A percentile compares a stretch with the other conserved stretches of the same genome.
phyloP scores from a whole-genome alignment of 129 eudicot genomes.

The Chrysanthemum lavandulifolium region DNA sequence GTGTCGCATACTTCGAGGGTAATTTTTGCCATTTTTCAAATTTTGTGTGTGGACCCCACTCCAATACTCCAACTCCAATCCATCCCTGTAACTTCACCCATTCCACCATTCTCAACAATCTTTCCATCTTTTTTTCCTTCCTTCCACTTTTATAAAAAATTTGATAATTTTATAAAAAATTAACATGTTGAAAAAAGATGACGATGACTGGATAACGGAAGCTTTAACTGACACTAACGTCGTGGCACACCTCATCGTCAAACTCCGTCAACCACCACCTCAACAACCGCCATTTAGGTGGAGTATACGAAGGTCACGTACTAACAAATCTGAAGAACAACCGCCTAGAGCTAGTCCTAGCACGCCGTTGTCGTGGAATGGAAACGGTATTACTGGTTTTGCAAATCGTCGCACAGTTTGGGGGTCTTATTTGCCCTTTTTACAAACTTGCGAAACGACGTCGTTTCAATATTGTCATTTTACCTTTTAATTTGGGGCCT shows the following conservation, averaged over 20 bases:
- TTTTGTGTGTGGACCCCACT: constrained; percentile 27
- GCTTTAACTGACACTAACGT: constrained; percentile 35
- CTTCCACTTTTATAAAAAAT: not conserved
- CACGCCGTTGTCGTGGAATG: constrained; percentile 76
- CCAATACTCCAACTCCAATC: constrained; percentile 25
- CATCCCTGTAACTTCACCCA: constrained; percentile 34
- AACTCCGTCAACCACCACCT: constrained; percentile 26
- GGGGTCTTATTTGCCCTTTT: too few relatives aligned
- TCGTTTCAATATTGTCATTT: too few relatives aligned
- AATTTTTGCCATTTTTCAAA: too few relatives aligned
- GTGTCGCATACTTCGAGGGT: too few relatives aligned
- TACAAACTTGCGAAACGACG: too few relatives aligned
- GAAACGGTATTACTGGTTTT: constrained; percentile 37
- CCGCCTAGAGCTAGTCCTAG: constrained; percentile 55
- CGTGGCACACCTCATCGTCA: constrained; percentile 51
- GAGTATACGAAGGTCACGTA: constrained; percentile 61
- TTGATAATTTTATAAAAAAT: too few relatives aligned
- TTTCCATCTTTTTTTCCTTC: constrained; percentile 18
- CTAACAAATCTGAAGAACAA: constrained; percentile 29
- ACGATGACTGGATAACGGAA: constrained; percentile 46
- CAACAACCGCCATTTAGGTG: constrained; percentile 35
- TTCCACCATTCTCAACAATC: constrained; percentile 28
- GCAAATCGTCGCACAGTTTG: too few relatives aligned
- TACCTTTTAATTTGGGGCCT: too few relatives aligned
- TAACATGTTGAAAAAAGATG: not conserved